Percentiles rank a stretch among this genome's conserved stretches.
Conservation (phyloP, 495 filamentous ascomycete species). For the Glarea lozoyensis region DNA sequence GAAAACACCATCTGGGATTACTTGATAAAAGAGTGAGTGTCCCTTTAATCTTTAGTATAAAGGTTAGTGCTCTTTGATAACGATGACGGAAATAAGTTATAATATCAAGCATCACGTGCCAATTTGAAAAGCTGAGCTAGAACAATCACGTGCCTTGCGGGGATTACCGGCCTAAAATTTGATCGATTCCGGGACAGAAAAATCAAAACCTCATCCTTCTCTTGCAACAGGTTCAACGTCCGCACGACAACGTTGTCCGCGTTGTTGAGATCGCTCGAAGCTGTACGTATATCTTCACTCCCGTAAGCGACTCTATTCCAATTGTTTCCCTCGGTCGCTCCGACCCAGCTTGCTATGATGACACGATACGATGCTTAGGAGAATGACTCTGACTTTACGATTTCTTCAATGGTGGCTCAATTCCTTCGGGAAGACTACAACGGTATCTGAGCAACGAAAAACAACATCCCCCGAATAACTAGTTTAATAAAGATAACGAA, state of each 20-base stretch:
- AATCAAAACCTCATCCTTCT: conserved; percentile 2
- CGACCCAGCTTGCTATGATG: conserved; percentile 42
- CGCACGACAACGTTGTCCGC: conserved; percentile 5
- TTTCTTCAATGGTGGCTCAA: conserved; percentile 65
- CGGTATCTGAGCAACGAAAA: conserved; percentile 84
- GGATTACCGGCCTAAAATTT: too few relatives aligned
- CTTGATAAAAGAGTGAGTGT: too few relatives aligned
- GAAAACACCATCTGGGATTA: too few relatives aligned
- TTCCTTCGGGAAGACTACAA: conserved; percentile 76
- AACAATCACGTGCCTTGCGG: too few relatives aligned
- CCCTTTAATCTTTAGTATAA: too few relatives aligned
- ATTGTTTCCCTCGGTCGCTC: conserved; percentile 1
- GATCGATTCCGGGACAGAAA: neutral
- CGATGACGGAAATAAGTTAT: too few relatives aligned
- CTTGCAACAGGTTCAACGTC: neutral
- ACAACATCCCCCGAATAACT: neutral
- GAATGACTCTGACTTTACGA: conserved; percentile 65
- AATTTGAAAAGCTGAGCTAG: too few relatives aligned
- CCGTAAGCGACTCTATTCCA: too few relatives aligned
- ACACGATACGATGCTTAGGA: conserved; percentile 49
- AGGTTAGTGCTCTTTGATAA: too few relatives aligned
- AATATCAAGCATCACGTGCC: too few relatives aligned
- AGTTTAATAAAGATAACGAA: neutral
- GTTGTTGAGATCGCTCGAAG: conserved; percentile 9
- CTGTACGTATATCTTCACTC: conserved; percentile 19